Base-by-base conservation (phyloP, 495 filamentous ascomycete genomes). In the Penicillium paradoxum region DNA sequence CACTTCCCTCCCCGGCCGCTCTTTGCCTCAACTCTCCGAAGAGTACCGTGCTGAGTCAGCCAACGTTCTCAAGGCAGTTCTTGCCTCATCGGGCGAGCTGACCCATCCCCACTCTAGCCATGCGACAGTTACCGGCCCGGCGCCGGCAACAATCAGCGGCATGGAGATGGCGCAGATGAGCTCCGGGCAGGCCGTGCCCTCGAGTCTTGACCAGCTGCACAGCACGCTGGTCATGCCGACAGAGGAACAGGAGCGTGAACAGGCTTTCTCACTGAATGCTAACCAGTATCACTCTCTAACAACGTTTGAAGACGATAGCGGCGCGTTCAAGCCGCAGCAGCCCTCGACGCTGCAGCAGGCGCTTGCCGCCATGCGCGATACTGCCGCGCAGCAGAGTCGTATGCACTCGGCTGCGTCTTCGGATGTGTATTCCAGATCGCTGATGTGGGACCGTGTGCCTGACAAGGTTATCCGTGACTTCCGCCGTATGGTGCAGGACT, bases 391-490 rank as follows among this genome's bases (percentile, higher is more conserved):
- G 44, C 62, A 66, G 38, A 41, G 38, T 38, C 56, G 60, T 6
- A 50, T 71, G 41, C 64, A 70, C 24, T 54, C 48, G 25, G 61
- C 64, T 25, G 34, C 60, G 27, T 66, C 67, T 25, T 73, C 73
- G 15, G 90, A 95, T 61, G 89, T 97, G 37, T 96, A 97, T 72
- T 93, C 90, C 24, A 79, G 92, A 25, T 93, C 89, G 44, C 79
- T 98, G 53, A 85, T 98, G 59, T 97, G 91, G 91, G 91, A 96
- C 62, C 85, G 87, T 65, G 88, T 98, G 55, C 90, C 95, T 40
- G 76, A 83, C 56, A 90, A 98, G 63, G 89, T 97, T 40, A 91
- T 98, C 45, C 83, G 84, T 52, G 88, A 92, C 70, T 98, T 97
- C 73, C 87, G 86, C 60, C 85, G 88, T 64, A 89, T 96, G 83